phyloP scores from a whole-genome alignment of 2,329 filamentous ascomycete species.

The Truncatella angustata region DNA sequence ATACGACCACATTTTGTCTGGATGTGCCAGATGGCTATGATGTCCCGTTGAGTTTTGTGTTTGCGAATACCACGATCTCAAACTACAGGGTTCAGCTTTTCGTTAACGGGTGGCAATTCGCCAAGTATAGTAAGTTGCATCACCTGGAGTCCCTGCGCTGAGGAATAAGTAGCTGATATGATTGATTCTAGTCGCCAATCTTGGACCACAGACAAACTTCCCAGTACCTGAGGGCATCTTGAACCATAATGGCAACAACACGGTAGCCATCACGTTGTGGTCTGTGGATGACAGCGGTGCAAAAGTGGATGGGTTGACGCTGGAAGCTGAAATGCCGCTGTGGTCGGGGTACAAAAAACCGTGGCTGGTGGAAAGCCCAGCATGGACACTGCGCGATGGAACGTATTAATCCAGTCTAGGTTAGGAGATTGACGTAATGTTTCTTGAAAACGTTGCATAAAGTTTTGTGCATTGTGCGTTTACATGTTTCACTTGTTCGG shows the following conservation, averaged over 20 bases:
- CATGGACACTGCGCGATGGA: conserved; percentile 12
- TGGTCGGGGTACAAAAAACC: conserved; percentile 19
- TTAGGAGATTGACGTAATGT: no score
- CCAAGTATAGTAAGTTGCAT: conserved; percentile 24
- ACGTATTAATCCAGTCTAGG: conserved; percentile 19
- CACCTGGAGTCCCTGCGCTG: background rate
- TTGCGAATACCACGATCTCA: conserved; percentile 42
- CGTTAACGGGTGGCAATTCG: conserved; percentile 75
- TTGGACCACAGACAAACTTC: conserved; percentile 70
- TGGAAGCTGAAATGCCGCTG: conserved; percentile 41
- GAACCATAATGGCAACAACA: conserved; percentile 69
- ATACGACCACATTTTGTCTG: conserved; percentile 52
- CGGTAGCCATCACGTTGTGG: conserved; percentile 68
- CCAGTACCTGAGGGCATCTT: conserved; percentile 73
- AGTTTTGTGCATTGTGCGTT: no score
- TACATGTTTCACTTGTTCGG: no score
- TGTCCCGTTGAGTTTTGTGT: conserved; percentile 59
- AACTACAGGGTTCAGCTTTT: conserved; percentile 53
- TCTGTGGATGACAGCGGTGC: conserved; percentile 57
- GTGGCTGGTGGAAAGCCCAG: conserved; percentile 13
- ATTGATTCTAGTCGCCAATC: conserved; percentile 50
- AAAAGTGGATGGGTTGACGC: conserved; percentile 42
- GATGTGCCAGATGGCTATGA: conserved; percentile 55
- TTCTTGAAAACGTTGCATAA: no score
- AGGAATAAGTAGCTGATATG: background rate